phyloP scores from a whole-genome alignment of 2,329 filamentous ascomycete genomes.

The Talaromyces sp. region DNA sequence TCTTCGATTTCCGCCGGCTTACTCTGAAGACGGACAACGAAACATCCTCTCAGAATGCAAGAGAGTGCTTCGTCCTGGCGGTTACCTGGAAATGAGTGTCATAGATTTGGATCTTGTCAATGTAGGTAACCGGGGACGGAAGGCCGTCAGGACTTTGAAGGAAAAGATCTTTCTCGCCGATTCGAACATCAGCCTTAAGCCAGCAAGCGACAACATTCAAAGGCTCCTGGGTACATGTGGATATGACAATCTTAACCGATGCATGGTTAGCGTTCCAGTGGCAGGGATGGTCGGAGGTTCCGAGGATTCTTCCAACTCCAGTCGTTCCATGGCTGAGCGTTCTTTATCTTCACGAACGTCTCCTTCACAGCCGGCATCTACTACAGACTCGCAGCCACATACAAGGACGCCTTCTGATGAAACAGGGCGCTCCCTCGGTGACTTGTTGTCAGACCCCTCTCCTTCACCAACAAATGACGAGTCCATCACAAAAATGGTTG shows the following conservation, averaged over 20 bases:
- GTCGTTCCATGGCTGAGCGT: constrained; percentile 24
- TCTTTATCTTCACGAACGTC: constrained; percentile 14
- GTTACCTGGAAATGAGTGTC: constrained; percentile 45
- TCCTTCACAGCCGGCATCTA: constrained; percentile 16
- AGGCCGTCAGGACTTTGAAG: constrained; percentile 42
- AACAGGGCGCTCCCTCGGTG: constrained; percentile 50
- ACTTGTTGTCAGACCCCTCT: constrained; percentile 68
- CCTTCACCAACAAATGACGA: constrained; percentile 69
- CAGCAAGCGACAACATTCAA: constrained; percentile 45
- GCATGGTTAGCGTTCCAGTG: constrained; percentile 45
- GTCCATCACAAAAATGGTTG: constrained; percentile 86
- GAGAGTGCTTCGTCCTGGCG: constrained; percentile 44
- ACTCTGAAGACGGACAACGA: constrained; percentile 37
- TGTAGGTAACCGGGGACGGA: constrained; percentile 43
- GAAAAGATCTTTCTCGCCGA: constrained; percentile 40
- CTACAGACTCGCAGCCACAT: constrained; percentile 15
- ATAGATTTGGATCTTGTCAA: constrained; percentile 48
- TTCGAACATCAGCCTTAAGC: constrained; percentile 40
- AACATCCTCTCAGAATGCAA: constrained; percentile 46
- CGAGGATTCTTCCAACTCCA: constrained; percentile 37
- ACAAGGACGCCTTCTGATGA: constrained; percentile 33
- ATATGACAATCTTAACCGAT: constrained; percentile 46
- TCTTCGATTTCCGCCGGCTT: constrained; percentile 42
- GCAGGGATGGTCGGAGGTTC: constrained; percentile 40
- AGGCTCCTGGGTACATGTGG: constrained; percentile 40